A percentile compares a stretch with the other conserved stretches of the same genome.
Evolutionary conservation across 2,329 filamentous ascomycete species (phyloP).

Genomic region (Venturia asperata): DNA sequence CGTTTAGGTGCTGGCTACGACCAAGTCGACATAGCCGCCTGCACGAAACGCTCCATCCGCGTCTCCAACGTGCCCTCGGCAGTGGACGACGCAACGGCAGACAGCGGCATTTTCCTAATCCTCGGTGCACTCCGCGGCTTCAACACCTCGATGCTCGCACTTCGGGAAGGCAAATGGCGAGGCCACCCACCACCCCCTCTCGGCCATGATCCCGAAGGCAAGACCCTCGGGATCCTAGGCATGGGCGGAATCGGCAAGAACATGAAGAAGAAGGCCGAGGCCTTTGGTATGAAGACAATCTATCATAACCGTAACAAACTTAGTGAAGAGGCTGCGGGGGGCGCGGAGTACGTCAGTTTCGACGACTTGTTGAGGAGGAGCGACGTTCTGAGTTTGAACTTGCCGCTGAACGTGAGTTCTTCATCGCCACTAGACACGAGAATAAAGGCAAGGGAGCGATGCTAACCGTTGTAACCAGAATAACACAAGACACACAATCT

Average conservation of each 20-base stretch:
- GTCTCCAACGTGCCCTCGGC: slow-evolving; percentile 79
- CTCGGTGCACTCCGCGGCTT: slow-evolving; percentile 72
- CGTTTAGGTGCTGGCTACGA: slow-evolving; percentile 71
- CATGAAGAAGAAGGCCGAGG: slow-evolving; percentile 64
- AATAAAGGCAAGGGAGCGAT: background rate
- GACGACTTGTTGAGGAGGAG: slow-evolving; percentile 62
- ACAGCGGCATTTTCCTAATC: slow-evolving; percentile 72
- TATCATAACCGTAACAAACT: slow-evolving; percentile 67
- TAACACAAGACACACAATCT: slow-evolving; percentile 69
- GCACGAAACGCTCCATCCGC: slow-evolving; percentile 56
- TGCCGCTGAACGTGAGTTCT: slow-evolving; percentile 69
- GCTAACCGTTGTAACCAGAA: slow-evolving; percentile 31
- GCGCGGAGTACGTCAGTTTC: slow-evolving; percentile 63
- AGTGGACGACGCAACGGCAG: slow-evolving; percentile 76
- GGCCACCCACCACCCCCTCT: slow-evolving; percentile 49
- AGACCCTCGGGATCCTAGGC: slow-evolving; percentile 70
- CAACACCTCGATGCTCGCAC: slow-evolving; percentile 55
- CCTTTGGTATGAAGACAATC: slow-evolving; percentile 66
- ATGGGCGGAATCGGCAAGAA: slow-evolving; percentile 83
- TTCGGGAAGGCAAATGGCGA: slow-evolving; percentile 63
- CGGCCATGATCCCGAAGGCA: slow-evolving; percentile 72
- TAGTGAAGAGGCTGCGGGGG: slow-evolving; percentile 46
- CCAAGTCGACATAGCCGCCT: slow-evolving; percentile 67
- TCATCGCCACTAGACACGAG: background rate
- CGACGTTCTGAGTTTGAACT: slow-evolving; percentile 72